Conservation (phyloP, 78 protist species). For the slime mould (Dictyostelium discoideum) region DNA sequence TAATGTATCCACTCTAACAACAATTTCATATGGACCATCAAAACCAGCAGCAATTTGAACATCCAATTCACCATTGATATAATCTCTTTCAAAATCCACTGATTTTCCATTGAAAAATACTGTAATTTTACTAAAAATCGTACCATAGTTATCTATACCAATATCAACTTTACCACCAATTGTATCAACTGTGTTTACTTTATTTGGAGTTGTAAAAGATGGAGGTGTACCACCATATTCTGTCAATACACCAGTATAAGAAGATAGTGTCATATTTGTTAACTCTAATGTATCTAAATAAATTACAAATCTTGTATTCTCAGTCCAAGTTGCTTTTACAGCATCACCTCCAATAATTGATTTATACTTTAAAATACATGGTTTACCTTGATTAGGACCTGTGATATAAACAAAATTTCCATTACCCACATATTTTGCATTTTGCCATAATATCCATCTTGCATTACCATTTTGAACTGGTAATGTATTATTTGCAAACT, state of each 20-base stretch:
- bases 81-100: constrained; percentile 4
- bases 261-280: not conserved
- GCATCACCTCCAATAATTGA: not conserved
- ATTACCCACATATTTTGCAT: not conserved
- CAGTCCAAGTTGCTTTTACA: not conserved
- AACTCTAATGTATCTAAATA: not conserved
- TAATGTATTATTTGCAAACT: constrained; percentile 17
- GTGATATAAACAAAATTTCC: not conserved
- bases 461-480: constrained; percentile 18
- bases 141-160: constrained; percentile 29
- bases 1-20: not conserved
- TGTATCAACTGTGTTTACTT: not conserved
- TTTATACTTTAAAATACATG: not conserved
- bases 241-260: not conserved
- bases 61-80: not conserved
- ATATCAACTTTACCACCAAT: constrained; percentile 2
- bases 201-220: not conserved
- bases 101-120: not conserved
- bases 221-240: constrained; percentile 33
- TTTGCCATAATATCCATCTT: constrained; percentile 14
- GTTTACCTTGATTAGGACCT: constrained; percentile 7
- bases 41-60: not conserved
- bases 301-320: not conserved
- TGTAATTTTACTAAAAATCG: not conserved
- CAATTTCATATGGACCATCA: constrained; percentile 20